Evolutionary conservation across 192 early-diverging fungal species (phyloP).

Genomic region (Dimargaris xerosporica): DNA sequence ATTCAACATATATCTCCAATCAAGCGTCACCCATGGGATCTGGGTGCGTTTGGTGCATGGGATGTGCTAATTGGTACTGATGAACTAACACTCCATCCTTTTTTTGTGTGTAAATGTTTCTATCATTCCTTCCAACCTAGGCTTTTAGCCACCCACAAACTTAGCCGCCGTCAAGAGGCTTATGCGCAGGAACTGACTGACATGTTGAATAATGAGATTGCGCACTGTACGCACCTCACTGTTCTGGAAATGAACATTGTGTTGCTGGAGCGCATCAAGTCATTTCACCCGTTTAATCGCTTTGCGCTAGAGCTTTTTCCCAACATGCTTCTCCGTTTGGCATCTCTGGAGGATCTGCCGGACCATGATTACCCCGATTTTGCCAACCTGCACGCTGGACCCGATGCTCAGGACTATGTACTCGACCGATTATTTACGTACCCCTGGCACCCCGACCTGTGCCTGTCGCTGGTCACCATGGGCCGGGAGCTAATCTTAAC

Average conservation of each 20-base stretch:
- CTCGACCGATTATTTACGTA: not conserved
- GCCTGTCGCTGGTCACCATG: not conserved
- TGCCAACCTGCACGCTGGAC: not conserved
- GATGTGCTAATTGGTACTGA: too few relatives aligned
- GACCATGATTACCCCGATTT: not conserved
- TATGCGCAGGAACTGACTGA: not conserved
- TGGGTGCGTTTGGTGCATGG: too few relatives aligned
- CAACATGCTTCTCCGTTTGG: not conserved
- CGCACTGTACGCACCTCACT: not conserved
- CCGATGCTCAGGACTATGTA: not conserved
- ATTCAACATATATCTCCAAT: too few relatives aligned
- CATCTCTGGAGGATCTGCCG: not conserved
- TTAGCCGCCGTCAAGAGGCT: not conserved
- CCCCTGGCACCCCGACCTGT: slow-evolving; percentile 7
- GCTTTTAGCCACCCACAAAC: too few relatives aligned
- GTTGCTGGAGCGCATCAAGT: not conserved
- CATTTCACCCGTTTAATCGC: not conserved
- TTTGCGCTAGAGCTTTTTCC: not conserved
- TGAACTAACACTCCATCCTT: too few relatives aligned
- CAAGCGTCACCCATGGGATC: too few relatives aligned
- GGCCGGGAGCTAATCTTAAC: not conserved
- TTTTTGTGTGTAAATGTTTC: too few relatives aligned
- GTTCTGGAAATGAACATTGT: not conserved
- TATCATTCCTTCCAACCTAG: too few relatives aligned
- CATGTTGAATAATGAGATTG: not conserved